Evolutionary conservation across 225 moss, liverwort and hornwort species (phyloP).

Genomic region (Sphagnum contortum): DNA sequence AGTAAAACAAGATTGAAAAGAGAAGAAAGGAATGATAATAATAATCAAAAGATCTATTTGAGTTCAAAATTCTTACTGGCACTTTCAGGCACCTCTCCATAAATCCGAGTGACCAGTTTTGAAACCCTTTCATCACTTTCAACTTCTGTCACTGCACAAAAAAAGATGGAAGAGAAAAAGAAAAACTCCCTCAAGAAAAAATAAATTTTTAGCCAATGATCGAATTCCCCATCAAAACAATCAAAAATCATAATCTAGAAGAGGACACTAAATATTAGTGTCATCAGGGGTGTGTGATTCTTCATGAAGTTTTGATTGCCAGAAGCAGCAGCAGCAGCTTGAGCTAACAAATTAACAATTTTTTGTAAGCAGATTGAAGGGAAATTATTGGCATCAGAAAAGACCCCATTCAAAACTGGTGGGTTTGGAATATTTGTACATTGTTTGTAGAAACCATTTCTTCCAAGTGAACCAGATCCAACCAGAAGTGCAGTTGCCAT

Average conservation of each 20-base stretch:
- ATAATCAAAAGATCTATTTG: not conserved
- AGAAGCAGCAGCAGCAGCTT: no score
- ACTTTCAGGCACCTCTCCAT: no score
- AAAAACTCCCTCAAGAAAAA: not conserved
- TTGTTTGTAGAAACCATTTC: slow-evolving; percentile 46
- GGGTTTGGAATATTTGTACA: slow-evolving; percentile 15
- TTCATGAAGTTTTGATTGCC: no score
- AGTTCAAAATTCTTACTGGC: no score
- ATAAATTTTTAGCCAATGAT: not conserved
- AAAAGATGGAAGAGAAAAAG: not conserved
- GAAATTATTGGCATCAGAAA: not conserved
- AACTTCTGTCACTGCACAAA: no score
- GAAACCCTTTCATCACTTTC: no score
- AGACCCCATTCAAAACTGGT: not conserved
- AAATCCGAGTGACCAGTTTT: no score
- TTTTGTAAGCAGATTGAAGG: not conserved
- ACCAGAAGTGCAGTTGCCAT: slow-evolving; percentile 36
- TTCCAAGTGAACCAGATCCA: slow-evolving; percentile 50
- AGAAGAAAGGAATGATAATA: not conserved
- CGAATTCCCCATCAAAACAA: not conserved
- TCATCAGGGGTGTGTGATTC: no score
- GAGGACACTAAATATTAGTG: no score
- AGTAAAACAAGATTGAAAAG: no score
- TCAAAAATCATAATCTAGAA: not conserved
- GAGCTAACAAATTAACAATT: no score